Evolutionary conservation across 2,329 filamentous ascomycete species (phyloP), one percentile per base, ranked within the genome.

Genomic region (Aspergillus fijiensis): DNA sequence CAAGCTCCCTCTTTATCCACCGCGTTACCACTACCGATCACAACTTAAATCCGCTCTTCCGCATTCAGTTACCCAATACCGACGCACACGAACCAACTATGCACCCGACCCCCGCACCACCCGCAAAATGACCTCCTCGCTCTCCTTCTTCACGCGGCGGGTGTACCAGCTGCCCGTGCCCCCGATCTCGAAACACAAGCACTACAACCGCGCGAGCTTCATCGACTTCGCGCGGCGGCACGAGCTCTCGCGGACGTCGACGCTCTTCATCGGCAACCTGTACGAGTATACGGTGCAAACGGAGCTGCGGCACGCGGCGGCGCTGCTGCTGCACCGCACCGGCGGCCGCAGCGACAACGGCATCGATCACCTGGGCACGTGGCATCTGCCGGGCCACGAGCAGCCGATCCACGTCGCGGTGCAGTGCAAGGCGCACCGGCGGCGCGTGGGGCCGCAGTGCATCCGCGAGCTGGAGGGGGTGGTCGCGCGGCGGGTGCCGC

Each of bases 401-500:
- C 65, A 70, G n/a, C 67, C 73, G 16, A 63, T 81, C 1, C 74
- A 76, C 19, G 77, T 80, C 4, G 63, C 81, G 2, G 76, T 80
- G 10, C 80, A 82, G 65, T 82, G 80, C 68, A 82, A 81, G 64
- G 73, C 77, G 3, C 63, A 77, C 7, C 76, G 74, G 48, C 63
- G 71, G 5, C 80, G 80, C 58, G 67, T 80, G 2, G 73, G 74
- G 0, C 80, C 80, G 11, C 78, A 77, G 49, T 59, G 79, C 21
- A 74, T 82, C 16, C 74, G 80, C 19, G 80, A 81, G 60, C 66
- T 82, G 4, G 79, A 81, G 54, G 94, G 94, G 3, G 86, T 91
- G 0, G 89, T 95, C 69, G 82, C 82, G 1, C 87, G 87, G 12
- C 0, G 89, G 88, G 0, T 96, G 90, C 90, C 81, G 86, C 56